Evolutionary conservation across 2,329 filamentous ascomycete genomes (phyloP), one percentile per base, ranked within the genome.

Genomic region (Pseudonectria buxi): DNA sequence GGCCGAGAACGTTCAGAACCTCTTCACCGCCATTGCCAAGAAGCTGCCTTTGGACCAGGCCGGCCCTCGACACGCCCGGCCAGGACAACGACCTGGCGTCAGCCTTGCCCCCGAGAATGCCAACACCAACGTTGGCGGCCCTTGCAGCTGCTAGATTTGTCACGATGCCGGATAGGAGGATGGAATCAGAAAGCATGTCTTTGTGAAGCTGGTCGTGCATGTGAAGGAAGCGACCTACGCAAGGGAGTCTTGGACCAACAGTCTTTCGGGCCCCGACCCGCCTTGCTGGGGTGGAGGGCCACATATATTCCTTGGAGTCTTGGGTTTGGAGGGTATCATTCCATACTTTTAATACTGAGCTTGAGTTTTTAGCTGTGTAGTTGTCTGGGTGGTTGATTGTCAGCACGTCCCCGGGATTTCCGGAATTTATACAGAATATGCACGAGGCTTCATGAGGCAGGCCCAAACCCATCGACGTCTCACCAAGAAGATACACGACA

Each of bases 21-120:
- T 98, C 35, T 98, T 98, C 67, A 95, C 90, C 28, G 88, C 88
- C 39, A 96, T 98, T 59, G 92, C 92, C 44, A 95, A 90, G 81
- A 96, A 95, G 68, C 74, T 98, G 47, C 92, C 92, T 24, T 81
- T 96, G 51, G 92, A 98, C 58, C 92, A 96, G 65, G 89, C 81
- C 33, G 90, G 89, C n/a, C 87, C 90, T 45, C 79, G 90, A 59
- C 89, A 89, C 61, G 73, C 89, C 57, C 75, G 89, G 39, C 71
- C 74, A 10, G 74, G 74, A 32, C 73, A 77, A 58, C 71, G 74
- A 55, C 70, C 72, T 28, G 74, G 74, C 30, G 74, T 78, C 48
- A 78, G 65, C 54, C 63, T 78, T 45, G 65, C 65, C 24, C 67
- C 72, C 14, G 75, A 79, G 55, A 72, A 68, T 42, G 63, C 70